These are phyloP conservation scores for Polyporus arcularius DNA, from an alignment of 768 basidiomycete genomes.

Conservation along the genomic window DNA sequence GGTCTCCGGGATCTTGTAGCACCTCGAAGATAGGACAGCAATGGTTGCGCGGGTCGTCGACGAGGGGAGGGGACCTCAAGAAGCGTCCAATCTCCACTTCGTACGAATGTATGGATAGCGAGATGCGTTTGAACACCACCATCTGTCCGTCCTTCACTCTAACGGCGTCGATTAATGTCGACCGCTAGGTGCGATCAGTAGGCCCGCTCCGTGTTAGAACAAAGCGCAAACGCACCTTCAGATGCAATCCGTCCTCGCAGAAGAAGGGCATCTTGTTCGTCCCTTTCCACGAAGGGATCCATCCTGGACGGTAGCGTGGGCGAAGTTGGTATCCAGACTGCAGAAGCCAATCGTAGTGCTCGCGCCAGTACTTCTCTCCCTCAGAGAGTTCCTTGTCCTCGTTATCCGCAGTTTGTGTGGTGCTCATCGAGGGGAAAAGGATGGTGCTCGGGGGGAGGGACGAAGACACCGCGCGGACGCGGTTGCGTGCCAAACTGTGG, in stretches of 20 bases:
- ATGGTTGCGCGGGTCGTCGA: slow-evolving; percentile 17
- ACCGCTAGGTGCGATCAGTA: too few relatives aligned
- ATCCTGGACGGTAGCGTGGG: not conserved
- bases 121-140: slow-evolving; percentile 2
- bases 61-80: slow-evolving; percentile 3
- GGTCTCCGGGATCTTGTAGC: slow-evolving; percentile 4
- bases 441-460: too few relatives aligned
- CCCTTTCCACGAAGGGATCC: not conserved
- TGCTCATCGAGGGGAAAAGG: too few relatives aligned
- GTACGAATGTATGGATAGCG: not conserved
- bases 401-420: too few relatives aligned
- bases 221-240: too few relatives aligned
- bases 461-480: too few relatives aligned
- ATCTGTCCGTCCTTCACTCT: not conserved
- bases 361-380: too few relatives aligned
- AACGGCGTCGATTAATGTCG: slow-evolving; percentile 19
- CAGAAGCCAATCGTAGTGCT: not conserved
- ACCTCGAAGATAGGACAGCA: slow-evolving; percentile 15
- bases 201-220: too few relatives aligned
- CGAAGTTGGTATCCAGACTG: not conserved
- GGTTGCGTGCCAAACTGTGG: too few relatives aligned
- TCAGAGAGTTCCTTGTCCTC: too few relatives aligned
- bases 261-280: not conserved
- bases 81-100: slow-evolving; percentile 8
- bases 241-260: not conserved